Evolutionary conservation across 345 rosid genomes (phyloP).

Genomic region (Melaleuca alternifolia): DNA sequence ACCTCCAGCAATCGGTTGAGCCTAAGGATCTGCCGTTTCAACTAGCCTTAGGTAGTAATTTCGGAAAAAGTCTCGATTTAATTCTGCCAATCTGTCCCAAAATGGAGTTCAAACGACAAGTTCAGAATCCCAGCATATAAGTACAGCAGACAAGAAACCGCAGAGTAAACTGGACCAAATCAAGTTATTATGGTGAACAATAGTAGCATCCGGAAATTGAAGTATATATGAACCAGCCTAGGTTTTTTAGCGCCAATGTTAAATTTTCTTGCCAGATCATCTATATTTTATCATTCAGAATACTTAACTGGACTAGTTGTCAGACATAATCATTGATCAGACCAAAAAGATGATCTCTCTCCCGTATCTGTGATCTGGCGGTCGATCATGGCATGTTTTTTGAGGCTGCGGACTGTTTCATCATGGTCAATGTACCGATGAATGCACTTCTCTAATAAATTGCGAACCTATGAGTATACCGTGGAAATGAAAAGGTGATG

Average conservation of each 20-base stretch:
- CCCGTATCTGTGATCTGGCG: too few relatives aligned
- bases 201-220: not conserved
- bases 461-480: too few relatives aligned
- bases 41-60: not conserved
- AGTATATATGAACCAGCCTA: not conserved
- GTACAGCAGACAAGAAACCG: not conserved
- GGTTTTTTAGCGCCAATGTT: not conserved
- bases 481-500: too few relatives aligned
- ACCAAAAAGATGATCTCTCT: too few relatives aligned
- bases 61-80: not conserved
- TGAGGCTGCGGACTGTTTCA: too few relatives aligned
- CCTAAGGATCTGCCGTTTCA: not conserved
- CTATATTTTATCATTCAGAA: not conserved
- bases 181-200: not conserved
- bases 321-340: too few relatives aligned
- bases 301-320: too few relatives aligned
- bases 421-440: too few relatives aligned
- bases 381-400: too few relatives aligned
- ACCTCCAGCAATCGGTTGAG: too few relatives aligned
- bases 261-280: not conserved
- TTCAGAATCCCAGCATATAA: not conserved
- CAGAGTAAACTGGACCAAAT: not conserved
- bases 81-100: not conserved
- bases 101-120: too few relatives aligned
- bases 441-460: too few relatives aligned